phyloP scores from a whole-genome alignment of 192 early-diverging fungal species.

The Backusella parvicylindrica region DNA sequence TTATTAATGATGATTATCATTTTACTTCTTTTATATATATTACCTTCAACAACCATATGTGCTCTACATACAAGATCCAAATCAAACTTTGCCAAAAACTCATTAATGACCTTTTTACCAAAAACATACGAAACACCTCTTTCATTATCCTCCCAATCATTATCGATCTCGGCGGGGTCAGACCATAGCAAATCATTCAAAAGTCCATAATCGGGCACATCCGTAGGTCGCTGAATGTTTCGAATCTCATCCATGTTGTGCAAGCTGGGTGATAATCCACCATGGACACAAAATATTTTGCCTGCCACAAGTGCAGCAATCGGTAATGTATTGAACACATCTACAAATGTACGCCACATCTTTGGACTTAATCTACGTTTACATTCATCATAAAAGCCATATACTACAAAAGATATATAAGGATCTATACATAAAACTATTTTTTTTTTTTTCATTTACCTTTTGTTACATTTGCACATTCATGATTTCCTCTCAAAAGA shows the following conservation, averaged over 20 bases:
- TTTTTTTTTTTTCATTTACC: conserved; percentile 37
- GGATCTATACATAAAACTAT: background rate
- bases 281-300: conserved; percentile 96
- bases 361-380: conserved; percentile 83
- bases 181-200: conserved; percentile 94
- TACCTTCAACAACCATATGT: conserved; percentile 75
- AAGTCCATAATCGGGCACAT: conserved; percentile 90
- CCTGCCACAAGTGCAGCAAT: conserved; percentile 88
- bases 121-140: conserved; percentile 96
- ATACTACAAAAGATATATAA: conserved; percentile 49
- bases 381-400: conserved; percentile 98
- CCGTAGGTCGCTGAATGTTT: conserved; percentile 72
- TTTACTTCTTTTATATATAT: background rate
- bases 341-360: conserved; percentile 89
- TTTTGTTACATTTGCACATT: conserved; percentile 91
- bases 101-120: conserved; percentile 77
- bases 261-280: conserved; percentile 80
- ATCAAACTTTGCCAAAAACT: conserved; percentile 82
- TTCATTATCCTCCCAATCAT: conserved; percentile 91
- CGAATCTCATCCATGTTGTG: conserved; percentile 87
- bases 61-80: conserved; percentile 97
- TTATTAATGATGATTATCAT: background rate
- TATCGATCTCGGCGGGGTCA: conserved; percentile 77
- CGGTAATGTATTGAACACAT: conserved; percentile 93
- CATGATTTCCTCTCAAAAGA: conserved; percentile 95